phyloP scores from a whole-genome alignment of 2,329 filamentous ascomycete species.

The Chrysoporthe deuterocubensis region DNA sequence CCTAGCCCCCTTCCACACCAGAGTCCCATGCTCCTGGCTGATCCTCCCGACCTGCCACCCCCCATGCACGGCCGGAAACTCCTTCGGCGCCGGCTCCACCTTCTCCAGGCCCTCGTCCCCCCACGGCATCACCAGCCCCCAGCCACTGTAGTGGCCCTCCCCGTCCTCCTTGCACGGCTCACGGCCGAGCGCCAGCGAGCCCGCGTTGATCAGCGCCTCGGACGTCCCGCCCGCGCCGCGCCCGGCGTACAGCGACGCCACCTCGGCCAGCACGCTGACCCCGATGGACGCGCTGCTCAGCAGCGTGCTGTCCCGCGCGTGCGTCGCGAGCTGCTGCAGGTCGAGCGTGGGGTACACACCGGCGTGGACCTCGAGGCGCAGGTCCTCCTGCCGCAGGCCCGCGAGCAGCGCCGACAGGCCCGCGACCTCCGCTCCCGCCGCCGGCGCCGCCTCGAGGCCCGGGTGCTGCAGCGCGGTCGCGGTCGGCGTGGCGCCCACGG shows the following conservation, averaged over 20 bases:
- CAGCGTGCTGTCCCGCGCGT: slow-evolving; percentile 51
- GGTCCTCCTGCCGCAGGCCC: slow-evolving; percentile 42
- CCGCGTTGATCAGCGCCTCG: slow-evolving; percentile 73
- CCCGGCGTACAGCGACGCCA: slow-evolving; percentile 68
- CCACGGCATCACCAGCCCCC: slow-evolving; percentile 71
- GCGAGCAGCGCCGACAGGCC: slow-evolving; percentile 46
- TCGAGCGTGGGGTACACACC: slow-evolving; percentile 78
- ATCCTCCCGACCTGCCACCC: slow-evolving; percentile 73
- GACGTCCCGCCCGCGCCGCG: slow-evolving; percentile 52
- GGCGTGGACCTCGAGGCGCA: slow-evolving; percentile 71
- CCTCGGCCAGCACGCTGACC: slow-evolving; percentile 71
- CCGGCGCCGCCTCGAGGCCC: slow-evolving; percentile 32
- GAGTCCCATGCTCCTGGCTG: slow-evolving; percentile 78
- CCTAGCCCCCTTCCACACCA: slow-evolving; percentile 62
- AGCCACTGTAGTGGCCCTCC: slow-evolving; percentile 62
- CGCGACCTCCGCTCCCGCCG: slow-evolving; percentile 30
- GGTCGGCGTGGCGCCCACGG: slow-evolving; percentile 78
- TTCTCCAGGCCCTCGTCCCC: slow-evolving; percentile 34
- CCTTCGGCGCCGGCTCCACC: slow-evolving; percentile 43
- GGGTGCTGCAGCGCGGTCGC: slow-evolving; percentile 67
- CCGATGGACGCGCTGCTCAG: slow-evolving; percentile 63
- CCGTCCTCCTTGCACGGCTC: slow-evolving; percentile 67
- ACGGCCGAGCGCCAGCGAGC: slow-evolving; percentile 70
- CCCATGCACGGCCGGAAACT: slow-evolving; percentile 46
- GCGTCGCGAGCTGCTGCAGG: slow-evolving; percentile 77